Base-by-base conservation (phyloP, 371 early-diverging fungal species). In the Mortierella polycephala region DNA sequence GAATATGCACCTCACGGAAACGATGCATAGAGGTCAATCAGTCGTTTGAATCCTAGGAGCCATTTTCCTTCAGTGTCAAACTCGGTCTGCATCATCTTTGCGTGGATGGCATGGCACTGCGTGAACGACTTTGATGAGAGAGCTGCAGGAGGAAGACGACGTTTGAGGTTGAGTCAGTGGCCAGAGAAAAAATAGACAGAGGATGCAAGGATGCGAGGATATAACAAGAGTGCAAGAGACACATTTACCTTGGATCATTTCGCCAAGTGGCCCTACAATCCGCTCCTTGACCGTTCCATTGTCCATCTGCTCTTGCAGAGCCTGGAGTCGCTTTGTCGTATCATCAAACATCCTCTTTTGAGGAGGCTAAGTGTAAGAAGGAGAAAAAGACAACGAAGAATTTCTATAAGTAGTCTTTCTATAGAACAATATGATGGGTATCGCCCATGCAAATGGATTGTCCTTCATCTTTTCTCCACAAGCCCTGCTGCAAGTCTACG, bases 31-130 rank as follows among this genome's bases (percentile, higher is more conserved):
- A 87, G 62, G 58, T 90, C 90, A 39, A 90, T 84, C 41, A 91
- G 76, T 21, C 91, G 83, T 70, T 90, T 91, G 52, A 91, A 76
- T 7, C 91, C 93, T 11, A 89, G 71, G 62, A 91, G 82, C 91
- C 93, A 91, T 41, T 83, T 81, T 6, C 90, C 90, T 50, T 89
- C 87, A 7, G 76, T 85, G 37, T 87, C 87, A 68, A 87, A 91
- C 39, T 87, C 86, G 0, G 87, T 88, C 18, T 85, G 88, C 88
- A 91, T 87, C 40, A 91, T 55, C 64, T 90, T 86, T 16, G 86
- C 83, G 44, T 90, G 89, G n/a, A 89, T 77, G 14, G 82, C 74
- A 18, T 82, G 71, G 11, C 90, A 88, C 46, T 83, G 76, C 5
- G 77, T 39, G 60, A 83, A 90, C 21, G 76, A 67, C 16, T 52